Conservation (phyloP, 129 eudicot species). For the carrot (Daucus carota) region DH1_v3.0 NC_030382.2:26910001-26910500, state of each 20-base stretch:
- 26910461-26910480: too few relatives aligned
- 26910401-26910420: neutral
- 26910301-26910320: neutral
- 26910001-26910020: conserved; percentile 4
- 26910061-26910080: neutral
- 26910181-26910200: neutral
- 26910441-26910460: too few relatives aligned
- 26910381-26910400: neutral
- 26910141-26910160: neutral
- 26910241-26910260: conserved; percentile 15
- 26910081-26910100: neutral
- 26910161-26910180: conserved; percentile 15
- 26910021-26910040: neutral
- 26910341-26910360: neutral
- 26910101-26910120: neutral
- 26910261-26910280: neutral
- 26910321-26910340: neutral
- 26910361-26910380: neutral
- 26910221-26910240: conserved; percentile 15
- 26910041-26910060: neutral
- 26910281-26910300: neutral
- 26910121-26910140: neutral
- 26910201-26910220: conserved; percentile 7
- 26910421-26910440: neutral
- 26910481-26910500: neutral